A percentile compares a stretch with the other conserved stretches of the same genome.
phyloP scores from a whole-genome alignment of 441 rosid species.

The Breynia disticha region DNA sequence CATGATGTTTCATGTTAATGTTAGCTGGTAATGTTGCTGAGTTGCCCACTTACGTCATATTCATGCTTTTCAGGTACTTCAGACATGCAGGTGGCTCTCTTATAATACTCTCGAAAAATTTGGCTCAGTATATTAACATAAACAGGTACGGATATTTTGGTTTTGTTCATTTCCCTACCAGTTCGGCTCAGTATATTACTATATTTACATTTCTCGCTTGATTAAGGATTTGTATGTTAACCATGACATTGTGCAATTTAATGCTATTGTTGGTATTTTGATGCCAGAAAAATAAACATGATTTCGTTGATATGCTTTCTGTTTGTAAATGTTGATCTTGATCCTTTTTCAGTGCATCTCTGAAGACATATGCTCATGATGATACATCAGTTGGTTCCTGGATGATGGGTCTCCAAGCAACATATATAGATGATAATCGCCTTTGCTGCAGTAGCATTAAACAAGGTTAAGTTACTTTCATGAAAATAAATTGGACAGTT shows the following conservation, averaged over 20 bases:
- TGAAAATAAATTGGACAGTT: no score
- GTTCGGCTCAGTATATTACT: no score
- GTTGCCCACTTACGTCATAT: background rate
- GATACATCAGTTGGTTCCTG: slow-evolving; percentile 88
- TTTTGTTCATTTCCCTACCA: background rate
- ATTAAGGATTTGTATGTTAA: no score
- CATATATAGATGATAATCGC: slow-evolving; percentile 81
- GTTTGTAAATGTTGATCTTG: background rate
- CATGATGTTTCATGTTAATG: background rate
- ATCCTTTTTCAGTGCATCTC: slow-evolving; percentile 47
- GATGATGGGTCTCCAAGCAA: slow-evolving; percentile 91
- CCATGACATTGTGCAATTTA: background rate
- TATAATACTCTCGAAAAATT: slow-evolving; percentile 69
- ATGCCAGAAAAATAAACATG: no score
- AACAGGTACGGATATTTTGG: slow-evolving; percentile 56
- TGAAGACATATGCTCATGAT: slow-evolving; percentile 84
- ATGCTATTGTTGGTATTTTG: background rate
- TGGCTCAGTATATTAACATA: slow-evolving; percentile 74
- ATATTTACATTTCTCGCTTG: no score
- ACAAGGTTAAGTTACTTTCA: slow-evolving; percentile 53
- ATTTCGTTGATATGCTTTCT: background rate
- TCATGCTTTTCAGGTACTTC: slow-evolving; percentile 58
- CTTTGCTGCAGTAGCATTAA: slow-evolving; percentile 81
- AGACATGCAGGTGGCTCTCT: slow-evolving; percentile 79
- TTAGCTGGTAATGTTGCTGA: no score